phyloP scores from a whole-genome alignment of 1,284 basidiomycete species.

The Kwoniella shivajii region DNA sequence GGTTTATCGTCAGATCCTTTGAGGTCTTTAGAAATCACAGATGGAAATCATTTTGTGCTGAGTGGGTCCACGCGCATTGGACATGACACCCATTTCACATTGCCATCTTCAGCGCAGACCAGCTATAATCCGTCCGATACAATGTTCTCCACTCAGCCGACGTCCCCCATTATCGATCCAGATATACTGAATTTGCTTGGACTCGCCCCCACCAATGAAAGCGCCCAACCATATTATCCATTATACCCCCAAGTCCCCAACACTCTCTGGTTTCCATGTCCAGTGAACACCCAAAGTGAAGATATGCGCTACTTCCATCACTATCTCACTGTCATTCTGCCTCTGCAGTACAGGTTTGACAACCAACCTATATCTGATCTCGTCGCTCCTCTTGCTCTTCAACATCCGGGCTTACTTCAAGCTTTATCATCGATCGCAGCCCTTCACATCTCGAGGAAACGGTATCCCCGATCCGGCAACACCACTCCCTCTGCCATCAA shows the following conservation, averaged over 20 bases:
- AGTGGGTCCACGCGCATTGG: not conserved
- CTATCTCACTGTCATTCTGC: slow-evolving; percentile 36
- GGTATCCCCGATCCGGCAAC: too few relatives aligned
- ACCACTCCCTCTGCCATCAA: too few relatives aligned
- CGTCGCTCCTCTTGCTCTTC: slow-evolving; percentile 25
- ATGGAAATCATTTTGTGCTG: not conserved
- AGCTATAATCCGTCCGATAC: too few relatives aligned
- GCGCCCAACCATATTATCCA: not conserved
- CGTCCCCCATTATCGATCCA: not conserved
- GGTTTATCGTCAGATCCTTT: too few relatives aligned
- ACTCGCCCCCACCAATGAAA: not conserved
- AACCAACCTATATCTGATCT: slow-evolving; percentile 22
- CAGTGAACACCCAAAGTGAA: not conserved
- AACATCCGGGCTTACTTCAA: slow-evolving; percentile 22
- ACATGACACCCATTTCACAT: not conserved
- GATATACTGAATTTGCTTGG: slow-evolving; percentile 1
- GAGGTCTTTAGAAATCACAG: too few relatives aligned
- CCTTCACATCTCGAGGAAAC: slow-evolving; percentile 28
- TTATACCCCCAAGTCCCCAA: slow-evolving; percentile 1
- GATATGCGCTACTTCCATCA: slow-evolving; percentile 30
- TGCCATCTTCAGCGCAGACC: not conserved
- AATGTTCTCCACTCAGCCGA: not conserved
- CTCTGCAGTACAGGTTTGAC: slow-evolving; percentile 31
- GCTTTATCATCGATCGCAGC: slow-evolving; percentile 23
- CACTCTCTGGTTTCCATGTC: slow-evolving; percentile 1